Base-by-base conservation (phyloP, 805 yeast species). In the Hanseniaspora clermontiae region DNA sequence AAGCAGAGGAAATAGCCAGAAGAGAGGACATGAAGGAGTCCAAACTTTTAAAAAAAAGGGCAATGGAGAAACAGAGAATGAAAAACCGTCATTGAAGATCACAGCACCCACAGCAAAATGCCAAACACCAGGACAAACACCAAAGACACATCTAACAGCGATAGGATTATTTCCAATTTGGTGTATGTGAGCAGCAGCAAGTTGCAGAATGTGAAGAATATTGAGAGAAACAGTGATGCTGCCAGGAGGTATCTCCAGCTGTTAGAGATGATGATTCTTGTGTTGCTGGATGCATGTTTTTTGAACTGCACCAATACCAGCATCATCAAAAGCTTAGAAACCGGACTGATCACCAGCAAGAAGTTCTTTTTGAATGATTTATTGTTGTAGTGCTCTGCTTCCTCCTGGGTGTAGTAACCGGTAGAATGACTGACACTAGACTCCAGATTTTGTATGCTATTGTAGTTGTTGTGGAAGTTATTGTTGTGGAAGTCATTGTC, bases 11-110 rank as follows among this genome's bases (percentile, higher is more conserved):
- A 17, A 29, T 75, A 55, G 98, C 95, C 0, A 76, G 78, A 61
- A 60, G 75, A 42, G 98, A 93, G 65, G 98, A 91, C 64, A 71
- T 74, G 50, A 71, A 76, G 53, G 97, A 90, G 66, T 79, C 79
- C 63, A 78, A 73, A 55, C 74, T 81, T 64, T 81, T 84, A 60
- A 79, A 74, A 59, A 67, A 66, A 58, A 75, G 71, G 56, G 74
- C 74, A 15, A 67, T 67, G 59, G 76, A 73, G 60, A 80, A 82
- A 63, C 40, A 34, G 17, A 46, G 34, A 36, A 14, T 38, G 12
- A 50, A 34, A 32, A 36, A 17, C 11, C 39, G 40, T 19, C 15
- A 24, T 38, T 20, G 14, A 50, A 10, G 14, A 10, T 12, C 40
- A 53, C 12, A 53, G 19, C 5, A 53, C 39, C 51, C 51, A 46